Evolutionary conservation across 2,329 filamentous ascomycete genomes (phyloP).

Genomic region (Thyridium curvatum): DNA sequence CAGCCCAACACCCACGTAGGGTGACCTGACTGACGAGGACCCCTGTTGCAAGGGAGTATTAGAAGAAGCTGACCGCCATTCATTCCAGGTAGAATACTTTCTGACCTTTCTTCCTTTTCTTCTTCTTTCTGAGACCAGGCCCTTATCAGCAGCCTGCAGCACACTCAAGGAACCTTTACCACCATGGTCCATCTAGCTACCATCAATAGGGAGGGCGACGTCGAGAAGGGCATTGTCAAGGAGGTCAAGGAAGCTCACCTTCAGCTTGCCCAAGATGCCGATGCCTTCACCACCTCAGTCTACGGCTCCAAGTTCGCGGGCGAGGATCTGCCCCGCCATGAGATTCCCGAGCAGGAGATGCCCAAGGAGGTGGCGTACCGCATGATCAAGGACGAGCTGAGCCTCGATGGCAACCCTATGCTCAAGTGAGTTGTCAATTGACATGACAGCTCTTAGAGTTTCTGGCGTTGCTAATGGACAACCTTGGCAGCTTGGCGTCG

Average conservation of each 20-base stretch:
- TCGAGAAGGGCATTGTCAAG: slow-evolving; percentile 20
- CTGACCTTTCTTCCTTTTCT: no score
- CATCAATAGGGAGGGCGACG: slow-evolving; percentile 26
- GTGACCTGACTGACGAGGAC: no score
- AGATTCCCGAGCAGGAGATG: slow-evolving; percentile 90
- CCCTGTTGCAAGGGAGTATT: no score
- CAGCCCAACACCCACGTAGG: no score
- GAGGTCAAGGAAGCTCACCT: slow-evolving; percentile 36
- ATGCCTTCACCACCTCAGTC: slow-evolving; percentile 68
- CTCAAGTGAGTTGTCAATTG: slow-evolving; percentile 53
- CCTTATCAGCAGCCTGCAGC: no score
- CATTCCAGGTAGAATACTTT: no score
- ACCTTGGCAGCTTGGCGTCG: slow-evolving; percentile 62
- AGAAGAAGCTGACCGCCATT: no score
- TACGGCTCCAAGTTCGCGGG: slow-evolving; percentile 83
- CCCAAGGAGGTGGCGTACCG: slow-evolving; percentile 88
- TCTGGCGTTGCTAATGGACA: slow-evolving; percentile 1
- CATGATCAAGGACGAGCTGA: slow-evolving; percentile 93
- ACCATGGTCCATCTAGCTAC: slow-evolving; percentile 47
- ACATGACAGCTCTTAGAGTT: slow-evolving; percentile 1
- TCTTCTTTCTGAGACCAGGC: no score
- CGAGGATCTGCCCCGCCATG: slow-evolving; percentile 70
- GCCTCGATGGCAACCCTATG: slow-evolving; percentile 85
- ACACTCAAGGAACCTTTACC: background rate
- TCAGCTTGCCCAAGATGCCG: slow-evolving; percentile 42